These are phyloP conservation scores for Solanum chacoense DNA, from an alignment of 305 asterid genomes.

Conservation along the genomic window DNA sequence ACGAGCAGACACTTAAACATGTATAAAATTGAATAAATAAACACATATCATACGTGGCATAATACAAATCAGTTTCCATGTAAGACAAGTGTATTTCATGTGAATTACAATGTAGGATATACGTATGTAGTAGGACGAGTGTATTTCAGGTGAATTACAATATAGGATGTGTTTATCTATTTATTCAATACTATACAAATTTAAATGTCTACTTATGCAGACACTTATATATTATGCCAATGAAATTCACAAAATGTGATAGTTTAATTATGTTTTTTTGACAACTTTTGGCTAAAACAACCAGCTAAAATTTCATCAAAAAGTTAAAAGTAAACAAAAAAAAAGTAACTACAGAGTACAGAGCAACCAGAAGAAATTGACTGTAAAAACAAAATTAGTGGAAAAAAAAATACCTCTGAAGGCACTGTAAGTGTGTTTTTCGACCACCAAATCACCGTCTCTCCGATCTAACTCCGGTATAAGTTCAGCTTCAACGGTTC, in stretches of 20 bases:
- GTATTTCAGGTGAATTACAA: not conserved
- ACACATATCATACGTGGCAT: not conserved
- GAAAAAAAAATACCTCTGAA: slow-evolving; percentile 25
- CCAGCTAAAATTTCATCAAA: not conserved
- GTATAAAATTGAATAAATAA: too few relatives aligned
- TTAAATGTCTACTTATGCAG: not conserved
- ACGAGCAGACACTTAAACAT: not conserved
- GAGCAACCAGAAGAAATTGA: not conserved
- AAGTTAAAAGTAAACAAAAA: not conserved
- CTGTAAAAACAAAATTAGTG: not conserved
- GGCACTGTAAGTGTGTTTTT: slow-evolving; percentile 64
- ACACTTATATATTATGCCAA: not conserved
- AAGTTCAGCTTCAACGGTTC: slow-evolving; percentile 44
- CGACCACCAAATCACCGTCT: slow-evolving; percentile 34
- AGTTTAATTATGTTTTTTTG: not conserved
- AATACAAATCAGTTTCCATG: not conserved
- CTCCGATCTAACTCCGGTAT: slow-evolving; percentile 28
- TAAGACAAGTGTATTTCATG: not conserved
- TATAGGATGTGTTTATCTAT: not conserved
- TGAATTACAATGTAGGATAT: not conserved
- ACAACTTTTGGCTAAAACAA: not conserved
- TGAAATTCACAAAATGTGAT: not conserved
- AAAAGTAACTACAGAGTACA: not conserved
- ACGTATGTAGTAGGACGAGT: not conserved
- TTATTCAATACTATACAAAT: not conserved